phyloP scores from a whole-genome alignment of 331 rosid species.

The Cydonia oblonga region DNA sequence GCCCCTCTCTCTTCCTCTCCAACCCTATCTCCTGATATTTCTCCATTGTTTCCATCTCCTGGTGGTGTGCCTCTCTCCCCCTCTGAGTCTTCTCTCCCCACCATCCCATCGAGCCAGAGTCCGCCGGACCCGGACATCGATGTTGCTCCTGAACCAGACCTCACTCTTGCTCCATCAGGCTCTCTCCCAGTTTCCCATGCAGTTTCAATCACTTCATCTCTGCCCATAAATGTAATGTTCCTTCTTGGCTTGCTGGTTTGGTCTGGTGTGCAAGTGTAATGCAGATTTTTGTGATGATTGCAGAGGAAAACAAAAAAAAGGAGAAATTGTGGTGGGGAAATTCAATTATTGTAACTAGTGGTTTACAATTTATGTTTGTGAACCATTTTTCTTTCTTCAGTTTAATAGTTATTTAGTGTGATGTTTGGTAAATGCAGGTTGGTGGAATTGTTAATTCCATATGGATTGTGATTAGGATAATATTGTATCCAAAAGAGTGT shows the following conservation, averaged over 20 bases:
- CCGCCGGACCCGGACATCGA: conserved; percentile 37
- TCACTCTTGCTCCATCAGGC: conserved; percentile 27
- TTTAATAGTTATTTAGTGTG: not conserved
- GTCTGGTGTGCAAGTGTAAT: not conserved
- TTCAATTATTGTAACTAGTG: conserved; percentile 17
- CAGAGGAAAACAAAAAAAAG: not conserved
- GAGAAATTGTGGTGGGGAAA: not conserved
- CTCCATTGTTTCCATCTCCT: conserved; percentile 44
- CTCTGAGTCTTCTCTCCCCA: conserved; percentile 38
- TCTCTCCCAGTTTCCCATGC: conserved; percentile 21
- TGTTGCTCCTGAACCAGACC: conserved; percentile 20
- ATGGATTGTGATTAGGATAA: conserved; percentile 14
- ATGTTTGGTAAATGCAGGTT: no score
- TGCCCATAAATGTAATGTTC: not conserved
- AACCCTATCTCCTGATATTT: conserved; percentile 29
- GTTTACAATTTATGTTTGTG: conserved; percentile 17
- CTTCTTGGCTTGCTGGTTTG: conserved; percentile 13
- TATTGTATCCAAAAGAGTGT: not conserved
- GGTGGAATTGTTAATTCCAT: no score
- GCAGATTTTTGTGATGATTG: not conserved
- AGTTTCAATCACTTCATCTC: not conserved
- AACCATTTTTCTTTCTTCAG: not conserved
- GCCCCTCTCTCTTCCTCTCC: no score
- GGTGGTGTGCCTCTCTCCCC: conserved; percentile 27
- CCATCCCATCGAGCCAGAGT: conserved; percentile 45